Base-by-base conservation (phyloP, 345 rosid species). In the Melastoma malabathricum region DNA sequence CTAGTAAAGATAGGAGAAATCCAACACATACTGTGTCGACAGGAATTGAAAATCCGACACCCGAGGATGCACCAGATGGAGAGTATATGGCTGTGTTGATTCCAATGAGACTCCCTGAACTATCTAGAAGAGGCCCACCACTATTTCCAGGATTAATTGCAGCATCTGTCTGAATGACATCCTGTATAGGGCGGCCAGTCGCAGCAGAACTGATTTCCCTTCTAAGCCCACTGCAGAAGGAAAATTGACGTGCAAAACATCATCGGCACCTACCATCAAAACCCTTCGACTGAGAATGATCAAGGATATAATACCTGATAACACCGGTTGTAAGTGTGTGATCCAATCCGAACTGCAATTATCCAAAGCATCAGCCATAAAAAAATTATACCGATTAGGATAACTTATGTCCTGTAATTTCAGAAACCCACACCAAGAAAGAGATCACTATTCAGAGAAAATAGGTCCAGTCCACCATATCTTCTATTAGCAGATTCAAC, bases 161-260 rank as follows among this genome's bases (percentile, higher is more conserved):
- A 47, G 98, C 96, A 78, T 90, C 98, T 12, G 95, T 90, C 68
- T 90, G 96, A 73, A 90, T 86, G 55, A 90, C 96, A 72, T 90
- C 98, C 70, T 90, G 98, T 69, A 90, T 90, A 15, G 98, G 98
- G 56, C 95, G 96, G 48, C 98, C 98, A 0, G 94, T 90, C 14
- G 98, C 98, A 57, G 98, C 98, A 59, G 94, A 86, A 72, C 94
- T 90, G 58, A 90, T 90, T 68, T 90, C 96, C 66, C 98, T 79
- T 14, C 89, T 84, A 27, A 86, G 87, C 23, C 98, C 98, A 62
- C 98, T 86, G 63, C 41, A 69, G 25, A 44, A 8, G 56, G 55
- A 31, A 73, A 47, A 57, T 15, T 50, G 59, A 13, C 51, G 9
- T 17, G 38, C 9, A 50, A 46, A 23, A 15, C 45, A 27, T 53